phyloP scores from a whole-genome alignment of 1,139 yeast genomes.

The Diutina mesorugosa region DNA sequence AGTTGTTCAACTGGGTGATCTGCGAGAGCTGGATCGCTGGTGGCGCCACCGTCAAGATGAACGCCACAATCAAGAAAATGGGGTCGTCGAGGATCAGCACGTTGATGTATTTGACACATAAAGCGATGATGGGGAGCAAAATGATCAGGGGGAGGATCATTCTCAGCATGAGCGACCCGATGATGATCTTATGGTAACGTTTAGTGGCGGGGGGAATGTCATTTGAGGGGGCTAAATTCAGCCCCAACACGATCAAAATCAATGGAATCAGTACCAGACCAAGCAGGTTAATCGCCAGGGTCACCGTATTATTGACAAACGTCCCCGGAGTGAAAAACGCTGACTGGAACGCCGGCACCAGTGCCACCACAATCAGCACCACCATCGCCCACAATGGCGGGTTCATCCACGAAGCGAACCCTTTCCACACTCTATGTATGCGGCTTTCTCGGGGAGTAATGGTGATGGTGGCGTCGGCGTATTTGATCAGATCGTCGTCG shows the following conservation, averaged over 20 bases:
- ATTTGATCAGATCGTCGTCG: background rate
- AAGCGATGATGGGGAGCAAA: conserved; percentile 54
- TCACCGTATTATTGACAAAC: conserved; percentile 10
- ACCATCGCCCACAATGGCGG: conserved; percentile 95
- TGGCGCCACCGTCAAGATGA: conserved; percentile 64
- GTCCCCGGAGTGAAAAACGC: conserved; percentile 23
- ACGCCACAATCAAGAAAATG: conserved; percentile 64
- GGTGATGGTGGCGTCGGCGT: background rate
- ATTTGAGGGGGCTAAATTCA: conserved; percentile 56
- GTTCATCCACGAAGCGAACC: conserved; percentile 55
- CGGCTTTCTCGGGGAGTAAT: background rate
- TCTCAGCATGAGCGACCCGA: conserved; percentile 59
- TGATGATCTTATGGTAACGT: conserved; percentile 43
- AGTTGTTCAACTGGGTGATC: conserved; percentile 64
- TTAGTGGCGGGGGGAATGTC: conserved; percentile 56
- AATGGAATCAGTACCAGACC: conserved; percentile 87
- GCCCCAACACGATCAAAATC: conserved; percentile 61
- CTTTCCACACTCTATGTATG: background rate
- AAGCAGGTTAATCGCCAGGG: conserved; percentile 41
- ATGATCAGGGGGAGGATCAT: conserved; percentile 67
- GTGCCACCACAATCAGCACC: conserved; percentile 70
- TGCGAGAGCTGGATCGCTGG: conserved; percentile 81
- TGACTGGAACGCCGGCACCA: conserved; percentile 55
- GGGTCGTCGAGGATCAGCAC: conserved; percentile 76
- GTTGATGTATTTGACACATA: conserved; percentile 49